These are phyloP conservation scores for Escallonia rubra DNA, from an alignment of 129 eudicot species.

Conservation along the genomic window DNA sequence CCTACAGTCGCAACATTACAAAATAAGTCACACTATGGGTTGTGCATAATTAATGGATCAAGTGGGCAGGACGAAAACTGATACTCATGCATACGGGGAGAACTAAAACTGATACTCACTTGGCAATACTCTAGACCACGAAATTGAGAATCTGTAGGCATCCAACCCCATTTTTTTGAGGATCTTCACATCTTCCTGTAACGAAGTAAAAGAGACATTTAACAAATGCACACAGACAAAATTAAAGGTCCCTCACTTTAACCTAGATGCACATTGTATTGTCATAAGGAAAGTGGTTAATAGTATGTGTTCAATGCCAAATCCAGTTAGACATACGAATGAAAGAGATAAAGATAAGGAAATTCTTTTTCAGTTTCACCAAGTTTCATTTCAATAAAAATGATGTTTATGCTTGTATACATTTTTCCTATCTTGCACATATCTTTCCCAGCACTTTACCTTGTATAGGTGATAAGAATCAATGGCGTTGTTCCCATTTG, in stretches of 20 bases:
- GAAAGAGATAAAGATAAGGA: too few relatives aligned
- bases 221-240: too few relatives aligned
- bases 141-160: conserved; percentile 16
- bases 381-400: too few relatives aligned
- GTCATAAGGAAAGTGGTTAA: not conserved
- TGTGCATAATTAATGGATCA: not conserved
- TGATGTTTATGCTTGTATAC: not conserved
- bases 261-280: not conserved
- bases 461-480: not conserved
- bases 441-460: not conserved
- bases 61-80: not conserved
- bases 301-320: not conserved
- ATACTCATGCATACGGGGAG: not conserved
- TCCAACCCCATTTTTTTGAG: conserved; percentile 14
- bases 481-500: not conserved
- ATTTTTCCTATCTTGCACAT: not conserved
- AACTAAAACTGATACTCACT: not conserved
- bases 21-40: not conserved
- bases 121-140: conserved; percentile 14
- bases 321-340: not conserved
- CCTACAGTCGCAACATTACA: not conserved
- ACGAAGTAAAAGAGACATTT: not conserved
- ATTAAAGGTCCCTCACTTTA: too few relatives aligned
- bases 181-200: conserved; percentile 13
- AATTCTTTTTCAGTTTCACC: not conserved